These are phyloP conservation scores for Vaccinium darrowii DNA, from an alignment of 148 eudicot species.

Conservation along the genomic window DNA sequence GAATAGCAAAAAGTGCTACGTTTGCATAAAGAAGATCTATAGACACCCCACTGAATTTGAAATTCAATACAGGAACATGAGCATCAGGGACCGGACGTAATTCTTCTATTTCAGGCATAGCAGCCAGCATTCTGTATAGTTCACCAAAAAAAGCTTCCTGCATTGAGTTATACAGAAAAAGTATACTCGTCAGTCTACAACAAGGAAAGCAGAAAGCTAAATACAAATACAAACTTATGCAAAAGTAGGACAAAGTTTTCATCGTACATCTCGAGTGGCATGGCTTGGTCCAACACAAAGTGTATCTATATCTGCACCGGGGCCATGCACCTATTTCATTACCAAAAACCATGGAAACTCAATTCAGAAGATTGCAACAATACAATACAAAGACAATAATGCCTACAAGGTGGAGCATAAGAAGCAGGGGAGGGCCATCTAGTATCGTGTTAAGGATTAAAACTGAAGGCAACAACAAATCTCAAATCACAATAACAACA, in stretches of 20 bases:
- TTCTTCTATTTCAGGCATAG: conserved; percentile 63
- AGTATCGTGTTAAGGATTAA: too few relatives aligned
- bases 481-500: not conserved
- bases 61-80: conserved; percentile 64
- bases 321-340: conserved; percentile 55
- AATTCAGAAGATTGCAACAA: not conserved
- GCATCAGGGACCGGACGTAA: conserved; percentile 66
- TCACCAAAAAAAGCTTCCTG: conserved; percentile 72
- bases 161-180: conserved; percentile 7
- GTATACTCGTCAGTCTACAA: not conserved
- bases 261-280: conserved; percentile 59
- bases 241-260: not conserved
- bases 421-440: too few relatives aligned
- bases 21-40: conserved; percentile 74
- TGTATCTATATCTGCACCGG: conserved; percentile 78
- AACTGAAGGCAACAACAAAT: not conserved
- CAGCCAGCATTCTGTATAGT: conserved; percentile 52
- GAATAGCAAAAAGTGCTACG: conserved; percentile 57
- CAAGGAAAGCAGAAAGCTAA: not conserved
- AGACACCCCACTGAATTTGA: conserved; percentile 64
- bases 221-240: not conserved
- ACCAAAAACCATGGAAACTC: not conserved
- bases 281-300: conserved; percentile 74
- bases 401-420: too few relatives aligned
- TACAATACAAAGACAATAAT: not conserved